Evolutionary conservation across 148 eudicot species (phyloP), one percentile per base, ranked within the genome.

Genomic region (Camellia granthamiana): DNA sequence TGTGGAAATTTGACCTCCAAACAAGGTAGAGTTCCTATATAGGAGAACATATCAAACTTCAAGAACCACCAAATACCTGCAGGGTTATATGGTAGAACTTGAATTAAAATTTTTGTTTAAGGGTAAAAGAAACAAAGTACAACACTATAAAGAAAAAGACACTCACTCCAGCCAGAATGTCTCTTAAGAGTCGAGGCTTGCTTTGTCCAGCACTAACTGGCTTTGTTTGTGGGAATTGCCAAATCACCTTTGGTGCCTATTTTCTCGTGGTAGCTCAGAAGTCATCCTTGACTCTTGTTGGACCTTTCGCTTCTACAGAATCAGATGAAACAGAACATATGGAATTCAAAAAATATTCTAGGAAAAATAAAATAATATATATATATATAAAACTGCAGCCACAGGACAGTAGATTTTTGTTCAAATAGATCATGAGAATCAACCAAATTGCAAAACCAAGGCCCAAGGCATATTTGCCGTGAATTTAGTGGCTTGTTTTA

Each of bases 271-370:
- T 16, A 54, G 46, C 60, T 88, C 88, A 38, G 88, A 67, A 58
- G 78, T 47, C n/a, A 72, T 38, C 74, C 82, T 90, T 1, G 79
- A 62, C 42, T 63, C 88, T 81, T 83, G 78, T 73, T 87, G 85
- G 62, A 84, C 67, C 88, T 93, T 93, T 77, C 81, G 91, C 84
- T 92, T 93, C 94, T 93, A 88, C 80, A 80, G 30, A 67, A 61
- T 65, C 21, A 4, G 46, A 58, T 0, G 59, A 78, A 77, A 46
- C 49, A 46, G 55, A 73, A 68, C 55, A 41, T 41, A 41, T 41
- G 8, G 14, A 64, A 63, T 23, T 42, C 59, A 60, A 54, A 30
- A 30, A 30, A 30, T 30, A 10, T 18, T 43, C 74, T 4, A n/a
- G 12, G 16, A 9, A 9, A 15, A 46, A 47, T 2, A 0, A n/a